Conservation (phyloP, 495 filamentous ascomycete genomes). For the Acidomyces sp. region DNA sequence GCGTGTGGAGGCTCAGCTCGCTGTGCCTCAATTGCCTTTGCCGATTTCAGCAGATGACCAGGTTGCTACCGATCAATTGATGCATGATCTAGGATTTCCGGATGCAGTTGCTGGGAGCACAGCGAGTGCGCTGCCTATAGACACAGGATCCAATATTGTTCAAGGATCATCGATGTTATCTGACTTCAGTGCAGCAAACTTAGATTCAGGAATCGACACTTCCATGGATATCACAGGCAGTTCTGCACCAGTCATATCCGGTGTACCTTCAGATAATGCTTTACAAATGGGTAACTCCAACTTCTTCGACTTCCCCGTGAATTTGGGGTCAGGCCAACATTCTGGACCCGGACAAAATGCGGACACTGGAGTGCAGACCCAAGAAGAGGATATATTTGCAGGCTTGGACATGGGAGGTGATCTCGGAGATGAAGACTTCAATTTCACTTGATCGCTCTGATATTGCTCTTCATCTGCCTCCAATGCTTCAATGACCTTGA, state of each 20-base stretch:
- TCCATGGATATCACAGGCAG: too few relatives aligned
- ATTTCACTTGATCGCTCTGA: slow-evolving; percentile 3
- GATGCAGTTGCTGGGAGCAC: slow-evolving; percentile 12
- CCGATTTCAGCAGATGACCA: slow-evolving; percentile 4
- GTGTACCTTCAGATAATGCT: too few relatives aligned
- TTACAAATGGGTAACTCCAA: too few relatives aligned
- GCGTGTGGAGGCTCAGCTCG: slow-evolving; percentile 50
- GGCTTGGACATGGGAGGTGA: slow-evolving; percentile 20
- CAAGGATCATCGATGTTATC: neutral
- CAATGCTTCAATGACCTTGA: too few relatives aligned
- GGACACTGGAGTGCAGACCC: slow-evolving; percentile 5
- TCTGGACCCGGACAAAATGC: neutral
- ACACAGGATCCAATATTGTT: slow-evolving; percentile 10
- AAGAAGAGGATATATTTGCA: slow-evolving; percentile 23
- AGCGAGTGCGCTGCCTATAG: slow-evolving; percentile 10
- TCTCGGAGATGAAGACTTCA: slow-evolving; percentile 18
- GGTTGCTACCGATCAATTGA: slow-evolving; percentile 19
- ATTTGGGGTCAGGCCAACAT: too few relatives aligned
- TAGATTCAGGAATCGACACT: slow-evolving; percentile 4
- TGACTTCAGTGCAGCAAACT: slow-evolving; percentile 3
- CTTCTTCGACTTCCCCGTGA: too few relatives aligned
- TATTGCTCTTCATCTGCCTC: neutral
- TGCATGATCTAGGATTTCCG: slow-evolving; percentile 18
- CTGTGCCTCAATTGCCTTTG: slow-evolving; percentile 12
- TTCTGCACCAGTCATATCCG: too few relatives aligned